Evolutionary conservation across 305 asterid species (phyloP), one percentile per base, ranked within the genome.

Genomic region (Fraxinus floribunda): DNA sequence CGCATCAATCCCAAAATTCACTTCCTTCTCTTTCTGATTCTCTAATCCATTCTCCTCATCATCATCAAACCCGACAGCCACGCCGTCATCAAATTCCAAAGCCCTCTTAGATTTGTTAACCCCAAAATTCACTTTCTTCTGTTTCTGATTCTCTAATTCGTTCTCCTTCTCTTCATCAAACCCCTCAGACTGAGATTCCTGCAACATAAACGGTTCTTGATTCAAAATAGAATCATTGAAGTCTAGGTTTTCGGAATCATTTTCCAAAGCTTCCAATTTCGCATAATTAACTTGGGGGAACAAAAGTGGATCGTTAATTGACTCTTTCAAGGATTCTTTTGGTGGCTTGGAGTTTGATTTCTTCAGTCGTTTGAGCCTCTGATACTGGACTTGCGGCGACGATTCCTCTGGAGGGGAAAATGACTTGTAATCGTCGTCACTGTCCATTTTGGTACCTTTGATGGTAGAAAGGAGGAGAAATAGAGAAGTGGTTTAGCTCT

Each of bases 281-380:
- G 94, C 90, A 62, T 89, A 92, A 87, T 92, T 94, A 46, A 88
- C 92, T 35, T 60, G 74, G 36, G 94, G 87, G 88, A 87, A 75
- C 80, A 89, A 68, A 74, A 91, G 84, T 11, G 92, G 86, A 24
- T 89, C 93, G 24, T 84, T 89, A 7, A 71, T 72, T 32, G 85
- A 74, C 15, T 74, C 89, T 35, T 76, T 38, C 76, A 74, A 55
- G 32, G 80, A 79, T 29, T 66, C 86, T 66, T 44, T 71, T 16
- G 86, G 30, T 49, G 88, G 20, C 24, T 68, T 75, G 6, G 78
- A 1, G 52, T 70, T 41, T 62, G 91, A 83, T 78, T 89, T 91
- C 89, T 91, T 94, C 86, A 92, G 83, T 60, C 98, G 97, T 89
- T 92, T 94, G 82, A 95, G 92, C 83, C 90, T 89, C 78, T 89